Percentiles rank a stretch among this genome's conserved stretches.
phyloP scores from a whole-genome alignment of 2,329 filamentous ascomycete species.

The Lecanicillium sp. region DNA sequence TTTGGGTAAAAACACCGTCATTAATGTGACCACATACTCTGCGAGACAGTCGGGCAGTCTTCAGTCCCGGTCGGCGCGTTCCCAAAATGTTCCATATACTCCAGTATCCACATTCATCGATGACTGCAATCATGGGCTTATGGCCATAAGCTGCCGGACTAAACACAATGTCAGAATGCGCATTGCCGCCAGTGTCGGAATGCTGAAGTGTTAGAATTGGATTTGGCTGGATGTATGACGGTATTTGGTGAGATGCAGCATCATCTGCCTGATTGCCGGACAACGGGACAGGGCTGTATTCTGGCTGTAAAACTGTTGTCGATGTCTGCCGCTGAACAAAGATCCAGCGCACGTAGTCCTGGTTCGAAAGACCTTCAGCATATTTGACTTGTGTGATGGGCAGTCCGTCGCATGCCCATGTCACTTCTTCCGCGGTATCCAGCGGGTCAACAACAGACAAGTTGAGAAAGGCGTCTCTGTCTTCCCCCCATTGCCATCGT shows the following conservation, averaged over 20 bases:
- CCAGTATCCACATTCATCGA: conserved; percentile 61
- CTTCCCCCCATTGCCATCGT: conserved; percentile 45
- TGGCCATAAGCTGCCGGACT: conserved; percentile 40
- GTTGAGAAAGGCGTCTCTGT: conserved; percentile 37
- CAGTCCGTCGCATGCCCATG: conserved; percentile 46
- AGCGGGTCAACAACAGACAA: conserved; percentile 34
- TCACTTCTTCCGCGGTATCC: conserved; percentile 37
- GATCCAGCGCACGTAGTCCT: conserved; percentile 39
- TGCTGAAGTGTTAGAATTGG: conserved; percentile 45
- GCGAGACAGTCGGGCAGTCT: conserved; percentile 23
- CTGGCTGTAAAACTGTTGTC: conserved; percentile 44
- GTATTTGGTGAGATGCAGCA: conserved; percentile 14
- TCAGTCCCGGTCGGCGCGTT: conserved; percentile 25
- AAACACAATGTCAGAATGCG: conserved; percentile 58
- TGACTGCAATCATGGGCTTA: conserved; percentile 55
- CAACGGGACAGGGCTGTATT: conserved; percentile 33
- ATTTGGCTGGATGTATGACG: conserved; percentile 48
- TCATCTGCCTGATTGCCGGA: conserved; percentile 11
- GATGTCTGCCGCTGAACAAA: conserved; percentile 44
- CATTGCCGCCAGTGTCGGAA: conserved; percentile 42
- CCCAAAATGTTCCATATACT: conserved; percentile 54
- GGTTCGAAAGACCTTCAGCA: conserved; percentile 27
- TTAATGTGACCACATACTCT: conserved; percentile 35
- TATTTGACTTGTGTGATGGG: conserved; percentile 46
- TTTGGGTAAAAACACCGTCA: conserved; percentile 27